Conservation (phyloP, 176 grass and related monocot genomes). For the Musa beccarii region DNA sequence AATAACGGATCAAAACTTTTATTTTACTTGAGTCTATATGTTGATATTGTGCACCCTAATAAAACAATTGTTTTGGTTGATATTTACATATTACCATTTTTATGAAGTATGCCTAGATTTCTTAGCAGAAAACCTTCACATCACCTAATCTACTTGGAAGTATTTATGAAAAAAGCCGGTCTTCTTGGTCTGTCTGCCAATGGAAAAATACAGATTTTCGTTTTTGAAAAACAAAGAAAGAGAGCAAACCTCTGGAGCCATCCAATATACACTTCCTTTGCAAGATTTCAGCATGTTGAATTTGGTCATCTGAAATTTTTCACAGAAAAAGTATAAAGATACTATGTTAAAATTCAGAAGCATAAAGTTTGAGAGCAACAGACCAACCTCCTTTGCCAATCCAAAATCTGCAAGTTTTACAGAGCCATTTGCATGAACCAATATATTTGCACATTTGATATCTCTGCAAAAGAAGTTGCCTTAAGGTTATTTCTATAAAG, state of each 20-base stretch:
- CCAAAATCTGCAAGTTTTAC: slow-evolving; percentile 99
- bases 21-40: not conserved
- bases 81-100: not conserved
- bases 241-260: slow-evolving; percentile 87
- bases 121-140: not conserved
- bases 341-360: not conserved
- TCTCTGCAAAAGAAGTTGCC: slow-evolving; percentile 46
- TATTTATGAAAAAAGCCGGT: not conserved
- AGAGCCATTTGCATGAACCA: slow-evolving; percentile 96
- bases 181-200: not conserved
- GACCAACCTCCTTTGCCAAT: slow-evolving; percentile 85
- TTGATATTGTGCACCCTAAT: not conserved
- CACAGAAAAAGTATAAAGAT: slow-evolving; percentile 14
- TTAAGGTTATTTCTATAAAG: not conserved
- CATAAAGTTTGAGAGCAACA: slow-evolving; percentile 21
- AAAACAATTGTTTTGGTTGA: not conserved
- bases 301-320: slow-evolving; percentile 75
- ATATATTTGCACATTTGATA: slow-evolving; percentile 97
- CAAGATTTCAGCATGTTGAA: slow-evolving; percentile 88
- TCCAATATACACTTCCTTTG: slow-evolving; percentile 99
- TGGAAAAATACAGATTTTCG: not conserved
- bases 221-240: not conserved
- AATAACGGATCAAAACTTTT: not conserved
- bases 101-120: not conserved
- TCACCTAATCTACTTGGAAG: not conserved